These are phyloP conservation scores for Termitomyces heimii DNA, from an alignment of 768 basidiomycete species.

Conservation along the genomic window DNA sequence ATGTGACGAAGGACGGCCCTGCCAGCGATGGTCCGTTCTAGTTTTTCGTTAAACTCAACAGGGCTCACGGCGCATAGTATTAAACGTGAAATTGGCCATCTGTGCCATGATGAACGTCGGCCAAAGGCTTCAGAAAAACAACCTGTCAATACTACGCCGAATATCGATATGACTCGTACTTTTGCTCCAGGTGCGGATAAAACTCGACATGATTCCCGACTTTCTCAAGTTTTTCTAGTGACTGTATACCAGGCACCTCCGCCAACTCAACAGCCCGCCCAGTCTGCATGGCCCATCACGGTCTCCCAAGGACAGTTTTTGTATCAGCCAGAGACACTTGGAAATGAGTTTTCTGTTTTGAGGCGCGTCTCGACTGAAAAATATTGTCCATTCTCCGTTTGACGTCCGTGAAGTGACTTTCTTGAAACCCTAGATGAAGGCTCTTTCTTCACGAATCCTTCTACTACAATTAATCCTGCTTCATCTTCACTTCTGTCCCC, in stretches of 20 bases:
- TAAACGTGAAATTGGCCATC: conserved; percentile 93
- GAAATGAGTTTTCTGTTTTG: conserved; percentile 78
- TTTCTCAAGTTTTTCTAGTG: conserved; percentile 19
- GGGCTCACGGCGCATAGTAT: conserved; percentile 45
- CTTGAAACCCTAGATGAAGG: conserved; percentile 84
- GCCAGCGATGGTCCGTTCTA: conserved; percentile 82
- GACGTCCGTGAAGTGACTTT: conserved; percentile 56
- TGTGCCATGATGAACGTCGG: conserved; percentile 85
- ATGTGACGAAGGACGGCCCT: conserved; percentile 85
- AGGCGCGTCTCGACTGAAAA: conserved; percentile 42
- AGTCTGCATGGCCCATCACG: conserved; percentile 50
- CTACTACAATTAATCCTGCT: conserved; percentile 18
- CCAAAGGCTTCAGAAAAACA: conserved; percentile 44
- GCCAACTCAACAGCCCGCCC: conserved; percentile 19
- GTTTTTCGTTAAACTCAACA: neutral
- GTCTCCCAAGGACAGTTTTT: conserved; percentile 46
- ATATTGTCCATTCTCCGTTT: neutral
- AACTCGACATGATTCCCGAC: neutral
- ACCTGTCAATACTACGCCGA: conserved; percentile 18
- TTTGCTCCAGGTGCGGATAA: conserved; percentile 40
- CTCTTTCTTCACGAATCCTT: conserved; percentile 67
- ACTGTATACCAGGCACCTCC: conserved; percentile 31
- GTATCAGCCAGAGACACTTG: conserved; percentile 69
- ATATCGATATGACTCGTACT: conserved; percentile 28
- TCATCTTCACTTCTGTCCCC: conserved; percentile 43